Evolutionary conservation across 1,284 basidiomycete species (phyloP).

Genomic region (Irpex sp.): DNA sequence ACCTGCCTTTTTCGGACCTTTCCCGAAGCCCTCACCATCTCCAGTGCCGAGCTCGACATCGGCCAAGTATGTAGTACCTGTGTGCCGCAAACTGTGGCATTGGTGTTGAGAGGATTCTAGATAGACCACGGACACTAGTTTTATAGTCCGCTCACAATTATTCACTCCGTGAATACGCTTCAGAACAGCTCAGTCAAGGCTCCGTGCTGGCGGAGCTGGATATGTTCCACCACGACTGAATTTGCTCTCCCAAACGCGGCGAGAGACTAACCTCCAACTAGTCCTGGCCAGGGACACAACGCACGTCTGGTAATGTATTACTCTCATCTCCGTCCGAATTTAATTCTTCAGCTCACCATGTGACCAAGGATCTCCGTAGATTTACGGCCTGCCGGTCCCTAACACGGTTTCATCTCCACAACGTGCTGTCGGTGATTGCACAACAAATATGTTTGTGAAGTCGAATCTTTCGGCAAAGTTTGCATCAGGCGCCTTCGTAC

Average conservation of each 20-base stretch:
- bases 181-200: neutral
- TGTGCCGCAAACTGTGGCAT: too few relatives aligned
- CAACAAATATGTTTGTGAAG: slow-evolving; percentile 6
- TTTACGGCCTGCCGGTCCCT: slow-evolving; percentile 8
- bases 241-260: neutral
- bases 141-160: neutral
- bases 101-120: too few relatives aligned
- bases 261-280: neutral
- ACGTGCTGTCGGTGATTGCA: slow-evolving; percentile 12
- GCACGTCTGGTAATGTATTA: neutral
- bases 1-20: slow-evolving; percentile 3
- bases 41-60: neutral
- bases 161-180: neutral
- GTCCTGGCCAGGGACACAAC: neutral
- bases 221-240: neutral
- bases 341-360: slow-evolving; percentile 7
- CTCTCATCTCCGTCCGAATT: slow-evolving; percentile 8
- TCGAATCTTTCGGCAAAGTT: slow-evolving; percentile 25
- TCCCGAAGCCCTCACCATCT: neutral
- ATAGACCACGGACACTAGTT: too few relatives aligned
- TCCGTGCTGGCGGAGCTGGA: neutral
- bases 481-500: slow-evolving; percentile 25
- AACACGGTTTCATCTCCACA: slow-evolving; percentile 5
- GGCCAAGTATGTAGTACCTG: too few relatives aligned
- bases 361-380: slow-evolving; percentile 11